Evolutionary conservation across 2,329 filamentous ascomycete genomes (phyloP), one percentile per base, ranked within the genome.

Genomic region (Colletotrichum destructivum): DNA sequence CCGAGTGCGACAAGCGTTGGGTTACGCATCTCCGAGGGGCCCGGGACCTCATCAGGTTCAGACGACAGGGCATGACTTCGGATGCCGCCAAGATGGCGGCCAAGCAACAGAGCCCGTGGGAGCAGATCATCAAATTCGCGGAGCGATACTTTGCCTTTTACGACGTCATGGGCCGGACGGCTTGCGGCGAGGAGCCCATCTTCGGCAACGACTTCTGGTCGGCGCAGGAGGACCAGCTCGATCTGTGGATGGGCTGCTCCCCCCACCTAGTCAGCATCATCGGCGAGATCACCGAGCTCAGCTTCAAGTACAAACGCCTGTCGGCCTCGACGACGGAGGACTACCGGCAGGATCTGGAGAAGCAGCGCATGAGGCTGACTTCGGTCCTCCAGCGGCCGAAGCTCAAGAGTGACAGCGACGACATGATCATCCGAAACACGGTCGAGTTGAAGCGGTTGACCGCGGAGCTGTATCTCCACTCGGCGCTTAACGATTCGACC

Each of bases 81-180:
- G 59, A 59, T 54, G 52, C n/a, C 44, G 69, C 57, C 5, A 44
- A 46, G 7, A 40, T 11, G 57, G 65, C 59, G 13, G 52, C 52
- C 2, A 59, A 38, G 38, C 51, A 69, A 59, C 69, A 71, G 59
- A 54, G 59, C 35, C 69, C 69, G 1, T 79, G 76, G 8, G 76
- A 77, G 6, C 56, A 44, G 8, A 74, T 74, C 40, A 69, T 67
- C 3, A 54, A 51, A 21, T 74, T 74, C 66, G 79, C 82, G 3
- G 83, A 85, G 73, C 79, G 80, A 8, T 85, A 84, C 70, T 85
- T 85, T 67, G 84, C 84, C 18, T 85, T 84, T 51, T 83, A 85
- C 67, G 83, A 85, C 71, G 82, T 85, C 55, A 85, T 85, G 77
- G 83, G 83, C 11, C 81, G 83, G 12, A 85, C 83, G 0, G 83